Conservation (phyloP, 768 basidiomycete species). For the Leccinellum albellum region DNA sequence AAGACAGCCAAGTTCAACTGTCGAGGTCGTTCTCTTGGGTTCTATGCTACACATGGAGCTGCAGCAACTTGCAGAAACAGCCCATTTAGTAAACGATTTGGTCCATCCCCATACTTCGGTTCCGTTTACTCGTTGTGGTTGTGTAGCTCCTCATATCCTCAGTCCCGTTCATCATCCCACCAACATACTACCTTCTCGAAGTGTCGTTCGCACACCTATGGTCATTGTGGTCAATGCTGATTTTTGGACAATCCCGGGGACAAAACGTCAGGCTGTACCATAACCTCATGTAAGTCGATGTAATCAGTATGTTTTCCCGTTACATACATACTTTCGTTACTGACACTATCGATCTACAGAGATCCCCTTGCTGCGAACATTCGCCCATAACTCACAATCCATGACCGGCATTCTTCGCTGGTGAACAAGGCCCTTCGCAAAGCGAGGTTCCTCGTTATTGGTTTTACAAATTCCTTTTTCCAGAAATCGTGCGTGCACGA, state of each 20-base stretch:
- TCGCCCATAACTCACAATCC: conserved; percentile 94
- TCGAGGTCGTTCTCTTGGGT: conserved; percentile 84
- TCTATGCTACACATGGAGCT: conserved; percentile 68
- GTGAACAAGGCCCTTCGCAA: conserved; percentile 82
- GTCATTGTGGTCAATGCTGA: conserved; percentile 87
- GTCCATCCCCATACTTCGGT: conserved; percentile 49
- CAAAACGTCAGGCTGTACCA: conserved; percentile 79
- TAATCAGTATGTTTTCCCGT: conserved; percentile 58
- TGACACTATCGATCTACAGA: conserved; percentile 24
- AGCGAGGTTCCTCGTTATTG: conserved; percentile 61
- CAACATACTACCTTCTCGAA: conserved; percentile 55
- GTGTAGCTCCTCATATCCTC: conserved; percentile 64
- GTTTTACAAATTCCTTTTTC: conserved; percentile 87
- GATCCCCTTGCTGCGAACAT: conserved; percentile 85
- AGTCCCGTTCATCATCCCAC: conserved; percentile 53
- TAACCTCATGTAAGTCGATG: conserved; percentile 76
- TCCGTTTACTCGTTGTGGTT: not conserved
- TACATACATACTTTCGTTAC: not conserved
- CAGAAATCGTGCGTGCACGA: conserved; percentile 76
- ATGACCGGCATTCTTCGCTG: conserved; percentile 68
- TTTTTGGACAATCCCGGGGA: conserved; percentile 72
- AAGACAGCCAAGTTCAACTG: conserved; percentile 67
- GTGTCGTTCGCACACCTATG: conserved; percentile 63
- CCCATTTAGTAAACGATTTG: conserved; percentile 48
- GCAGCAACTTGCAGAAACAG: too few relatives aligned